phyloP scores from a whole-genome alignment of 495 filamentous ascomycete genomes.

The Collariella sp. region DNA sequence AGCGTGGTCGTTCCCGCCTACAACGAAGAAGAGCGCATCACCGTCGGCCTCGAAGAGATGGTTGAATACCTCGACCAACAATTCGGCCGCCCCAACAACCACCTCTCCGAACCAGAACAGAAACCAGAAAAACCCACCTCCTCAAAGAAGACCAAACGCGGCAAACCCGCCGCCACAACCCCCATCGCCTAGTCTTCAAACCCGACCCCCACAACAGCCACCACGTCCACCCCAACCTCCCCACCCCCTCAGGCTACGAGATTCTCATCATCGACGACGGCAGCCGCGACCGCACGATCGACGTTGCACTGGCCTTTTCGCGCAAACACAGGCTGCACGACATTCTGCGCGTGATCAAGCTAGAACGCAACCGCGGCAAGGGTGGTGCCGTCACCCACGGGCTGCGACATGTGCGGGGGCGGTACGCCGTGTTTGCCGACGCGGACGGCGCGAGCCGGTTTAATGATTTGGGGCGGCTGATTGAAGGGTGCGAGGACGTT shows the following conservation, averaged over 20 bases:
- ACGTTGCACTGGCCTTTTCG: conserved; percentile 71
- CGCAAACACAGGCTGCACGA: conserved; percentile 50
- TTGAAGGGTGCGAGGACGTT: conserved; percentile 60
- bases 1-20: conserved; percentile 91
- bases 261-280: conserved; percentile 93
- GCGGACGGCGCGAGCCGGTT: conserved; percentile 89
- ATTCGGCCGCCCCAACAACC: conserved; percentile 50
- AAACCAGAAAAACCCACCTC: conserved; percentile 3
- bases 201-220: background rate
- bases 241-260: conserved; percentile 60
- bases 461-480: conserved; percentile 67
- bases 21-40: conserved; percentile 80
- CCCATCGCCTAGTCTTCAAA: conserved; percentile 27
- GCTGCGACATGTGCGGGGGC: conserved; percentile 79
- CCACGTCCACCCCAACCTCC: background rate
- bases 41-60: conserved; percentile 81
- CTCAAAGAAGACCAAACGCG: conserved; percentile 18
- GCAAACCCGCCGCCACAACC: conserved; percentile 13
- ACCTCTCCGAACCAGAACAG: conserved; percentile 1
- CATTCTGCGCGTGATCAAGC: conserved; percentile 64
- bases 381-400: conserved; percentile 94
- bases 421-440: conserved; percentile 89
- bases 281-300: conserved; percentile 73
- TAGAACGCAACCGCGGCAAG: conserved; percentile 82
- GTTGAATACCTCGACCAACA: conserved; percentile 70